Evolutionary conservation across 805 yeast species (phyloP).

Genomic region (Sugiyamaella mastotermitis): DNA sequence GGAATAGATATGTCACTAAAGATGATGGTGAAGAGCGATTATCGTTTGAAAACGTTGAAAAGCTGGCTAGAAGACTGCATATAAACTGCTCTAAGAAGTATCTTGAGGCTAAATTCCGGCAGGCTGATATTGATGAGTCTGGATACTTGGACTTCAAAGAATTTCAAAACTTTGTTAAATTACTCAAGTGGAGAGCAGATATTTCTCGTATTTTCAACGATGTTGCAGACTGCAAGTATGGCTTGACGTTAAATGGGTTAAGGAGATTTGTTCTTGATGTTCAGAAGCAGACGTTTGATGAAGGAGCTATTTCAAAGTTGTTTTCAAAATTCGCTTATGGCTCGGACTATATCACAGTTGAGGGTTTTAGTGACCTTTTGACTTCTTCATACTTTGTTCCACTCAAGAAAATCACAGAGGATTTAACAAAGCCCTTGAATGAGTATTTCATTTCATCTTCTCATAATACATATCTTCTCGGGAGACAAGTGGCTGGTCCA

Average conservation of each 20-base stretch:
- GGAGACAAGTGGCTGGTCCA: slow-evolving; percentile 80
- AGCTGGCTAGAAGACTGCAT: slow-evolving; percentile 60
- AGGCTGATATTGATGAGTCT: slow-evolving; percentile 44
- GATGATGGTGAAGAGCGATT: slow-evolving; percentile 26
- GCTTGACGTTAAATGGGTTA: slow-evolving; percentile 29
- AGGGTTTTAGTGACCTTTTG: slow-evolving; percentile 36
- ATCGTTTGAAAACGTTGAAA: slow-evolving; percentile 61
- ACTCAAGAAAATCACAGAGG: slow-evolving; percentile 25
- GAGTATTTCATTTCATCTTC: slow-evolving; percentile 90
- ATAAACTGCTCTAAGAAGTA: slow-evolving; percentile 58
- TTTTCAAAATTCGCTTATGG: slow-evolving; percentile 32
- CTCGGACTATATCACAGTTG: slow-evolving; percentile 13
- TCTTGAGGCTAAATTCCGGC: slow-evolving; percentile 45
- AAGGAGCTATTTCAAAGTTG: slow-evolving; percentile 28
- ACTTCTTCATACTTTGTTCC: slow-evolving; percentile 25
- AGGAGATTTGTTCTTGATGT: slow-evolving; percentile 38
- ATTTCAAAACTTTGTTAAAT: slow-evolving; percentile 67
- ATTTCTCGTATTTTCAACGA: slow-evolving; percentile 44
- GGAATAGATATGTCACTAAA: slow-evolving; percentile 43
- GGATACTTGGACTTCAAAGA: slow-evolving; percentile 61
- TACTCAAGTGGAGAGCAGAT: slow-evolving; percentile 62
- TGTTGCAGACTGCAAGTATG: slow-evolving; percentile 15
- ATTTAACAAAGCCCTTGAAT: slow-evolving; percentile 60
- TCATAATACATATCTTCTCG: slow-evolving; percentile 86
- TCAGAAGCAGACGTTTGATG: slow-evolving; percentile 43